phyloP scores from a whole-genome alignment of 1,284 basidiomycete species.

The Chondrostereum purpureum region DNA sequence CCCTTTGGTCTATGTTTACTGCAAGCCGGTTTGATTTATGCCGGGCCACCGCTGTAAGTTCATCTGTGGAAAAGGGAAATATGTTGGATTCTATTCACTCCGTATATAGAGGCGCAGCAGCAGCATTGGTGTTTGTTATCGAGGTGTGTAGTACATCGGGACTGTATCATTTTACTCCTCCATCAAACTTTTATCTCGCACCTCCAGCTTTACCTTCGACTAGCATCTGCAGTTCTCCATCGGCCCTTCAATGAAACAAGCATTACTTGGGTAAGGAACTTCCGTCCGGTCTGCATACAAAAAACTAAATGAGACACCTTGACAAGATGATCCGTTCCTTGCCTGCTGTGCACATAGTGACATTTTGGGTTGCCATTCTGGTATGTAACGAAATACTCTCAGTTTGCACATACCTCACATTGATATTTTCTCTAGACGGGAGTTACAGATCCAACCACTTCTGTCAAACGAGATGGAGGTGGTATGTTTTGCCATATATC shows the following conservation, averaged over 20 bases:
- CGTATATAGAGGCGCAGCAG: neutral
- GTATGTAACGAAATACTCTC: neutral
- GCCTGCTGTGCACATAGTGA: neutral
- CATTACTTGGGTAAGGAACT: no score
- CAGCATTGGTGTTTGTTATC: neutral
- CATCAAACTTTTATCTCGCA: neutral
- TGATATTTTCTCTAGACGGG: neutral
- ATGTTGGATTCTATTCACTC: neutral
- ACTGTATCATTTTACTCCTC: neutral
- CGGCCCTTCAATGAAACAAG: no score
- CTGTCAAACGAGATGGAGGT: neutral
- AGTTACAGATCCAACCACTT: no score
- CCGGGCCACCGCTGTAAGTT: constrained; percentile 13
- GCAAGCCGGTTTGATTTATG: constrained; percentile 21
- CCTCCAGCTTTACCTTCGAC: neutral
- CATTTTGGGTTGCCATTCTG: neutral
- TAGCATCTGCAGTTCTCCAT: no score
- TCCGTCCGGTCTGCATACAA: no score
- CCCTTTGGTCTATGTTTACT: constrained; percentile 17
- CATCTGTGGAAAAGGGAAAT: no score
- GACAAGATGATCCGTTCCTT: neutral
- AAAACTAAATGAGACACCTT: no score
- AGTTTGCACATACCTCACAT: no score
- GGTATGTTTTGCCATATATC: neutral
- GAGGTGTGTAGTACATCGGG: neutral